A percentile compares a stretch with the other conserved stretches of the same genome.
These are phyloP conservation scores for Balakata baccata DNA, from an alignment of 345 rosid species.

Conservation along the genomic window DNA sequence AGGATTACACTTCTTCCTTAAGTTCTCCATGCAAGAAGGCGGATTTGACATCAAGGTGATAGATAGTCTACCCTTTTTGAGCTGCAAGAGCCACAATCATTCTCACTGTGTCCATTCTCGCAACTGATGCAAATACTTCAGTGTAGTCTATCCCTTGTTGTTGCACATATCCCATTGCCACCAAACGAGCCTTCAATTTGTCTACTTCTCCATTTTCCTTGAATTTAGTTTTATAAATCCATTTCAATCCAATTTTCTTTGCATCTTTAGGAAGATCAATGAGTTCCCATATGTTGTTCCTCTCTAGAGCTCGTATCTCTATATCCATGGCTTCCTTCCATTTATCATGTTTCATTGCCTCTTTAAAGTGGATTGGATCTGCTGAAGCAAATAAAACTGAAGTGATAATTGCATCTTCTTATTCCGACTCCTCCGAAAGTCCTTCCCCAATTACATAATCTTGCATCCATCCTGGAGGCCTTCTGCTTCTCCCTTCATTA, in stretches of 20 bases:
- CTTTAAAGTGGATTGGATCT: conserved; percentile 2
- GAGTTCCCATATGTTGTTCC: conserved; percentile 8
- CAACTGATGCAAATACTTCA: not conserved
- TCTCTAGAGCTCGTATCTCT: not conserved
- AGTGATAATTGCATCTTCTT: conserved; percentile 1
- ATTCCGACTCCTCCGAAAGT: conserved; percentile 3
- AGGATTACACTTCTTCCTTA: conserved; percentile 6
- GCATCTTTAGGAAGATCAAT: conserved; percentile 1
- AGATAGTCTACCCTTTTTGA: conserved; percentile 3
- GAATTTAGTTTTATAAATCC: no score
- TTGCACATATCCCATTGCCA: conserved; percentile 11
- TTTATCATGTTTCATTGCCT: not conserved
- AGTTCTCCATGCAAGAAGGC: no score
- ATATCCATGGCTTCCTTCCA: conserved; percentile 12
- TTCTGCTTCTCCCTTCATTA: not conserved
- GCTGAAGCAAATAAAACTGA: conserved; percentile 9
- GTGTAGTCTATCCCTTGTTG: conserved; percentile 1
- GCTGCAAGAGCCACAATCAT: not conserved
- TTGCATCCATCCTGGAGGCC: conserved; percentile 2
- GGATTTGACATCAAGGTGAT: conserved; percentile 15
- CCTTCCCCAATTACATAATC: conserved; percentile 6
- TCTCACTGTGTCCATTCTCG: not conserved
- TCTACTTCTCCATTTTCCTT: not conserved
- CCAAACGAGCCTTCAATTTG: conserved; percentile 10
- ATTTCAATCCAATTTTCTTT: not conserved